Conservation (phyloP, 78 protist species). For the slime mould (Dictyostelium discoideum) region DNA sequence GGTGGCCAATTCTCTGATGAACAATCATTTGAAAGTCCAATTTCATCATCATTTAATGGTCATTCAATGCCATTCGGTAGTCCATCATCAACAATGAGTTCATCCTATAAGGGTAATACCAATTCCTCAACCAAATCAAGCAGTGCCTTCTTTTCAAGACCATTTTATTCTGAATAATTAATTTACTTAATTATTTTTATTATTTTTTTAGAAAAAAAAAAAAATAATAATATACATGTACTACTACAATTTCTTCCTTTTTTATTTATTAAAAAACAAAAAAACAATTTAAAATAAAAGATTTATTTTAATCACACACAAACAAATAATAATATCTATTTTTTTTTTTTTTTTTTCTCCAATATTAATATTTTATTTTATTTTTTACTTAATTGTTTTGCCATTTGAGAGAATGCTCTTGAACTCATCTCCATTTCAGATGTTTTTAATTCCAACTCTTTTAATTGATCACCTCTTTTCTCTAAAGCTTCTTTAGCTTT, state of each 20-base stretch:
- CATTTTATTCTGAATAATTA: not conserved
- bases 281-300: too few relatives aligned
- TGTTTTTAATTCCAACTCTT: not conserved
- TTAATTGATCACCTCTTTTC: not conserved
- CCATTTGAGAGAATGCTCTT: not conserved
- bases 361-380: too few relatives aligned
- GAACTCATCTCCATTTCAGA: not conserved
- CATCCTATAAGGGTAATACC: not conserved
- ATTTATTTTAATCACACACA: not conserved
- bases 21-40: not conserved
- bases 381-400: not conserved
- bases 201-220: too few relatives aligned
- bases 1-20: not conserved
- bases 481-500: not conserved
- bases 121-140: not conserved
- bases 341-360: too few relatives aligned
- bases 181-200: not conserved
- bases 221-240: not conserved
- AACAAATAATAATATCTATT: too few relatives aligned
- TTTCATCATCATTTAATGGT: not conserved
- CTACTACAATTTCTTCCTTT: not conserved
- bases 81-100: not conserved
- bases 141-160: not conserved
- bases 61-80: not conserved
- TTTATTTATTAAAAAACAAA: too few relatives aligned